phyloP scores from a whole-genome alignment of 2,329 filamentous ascomycete genomes.

The Colletotrichum destructivum region DNA sequence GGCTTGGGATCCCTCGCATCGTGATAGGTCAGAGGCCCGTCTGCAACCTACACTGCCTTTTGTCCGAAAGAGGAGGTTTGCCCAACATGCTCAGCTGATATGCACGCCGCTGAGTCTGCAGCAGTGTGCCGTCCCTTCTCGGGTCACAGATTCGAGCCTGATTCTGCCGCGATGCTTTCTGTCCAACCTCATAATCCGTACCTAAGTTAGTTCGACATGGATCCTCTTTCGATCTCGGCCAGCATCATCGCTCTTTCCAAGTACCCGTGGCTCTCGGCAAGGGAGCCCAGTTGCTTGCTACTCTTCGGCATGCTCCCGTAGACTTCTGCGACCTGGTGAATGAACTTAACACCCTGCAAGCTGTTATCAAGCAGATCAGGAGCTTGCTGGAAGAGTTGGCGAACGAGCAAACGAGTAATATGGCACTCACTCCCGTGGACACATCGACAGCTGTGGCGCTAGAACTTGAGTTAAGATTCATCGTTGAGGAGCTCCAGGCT shows the following conservation, averaged over 20 bases:
- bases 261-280: conserved; percentile 12
- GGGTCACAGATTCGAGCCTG: not conserved
- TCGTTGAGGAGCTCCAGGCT: conserved; percentile 3
- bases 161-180: not conserved
- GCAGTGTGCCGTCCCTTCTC: not conserved
- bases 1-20: not conserved
- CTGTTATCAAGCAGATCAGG: conserved; percentile 17
- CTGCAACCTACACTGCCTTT: not conserved
- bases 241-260: conserved; percentile 26
- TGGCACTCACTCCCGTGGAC: not conserved
- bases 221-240: conserved; percentile 15
- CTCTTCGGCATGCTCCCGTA: conserved; percentile 17
- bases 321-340: conserved; percentile 26
- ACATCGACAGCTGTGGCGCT: conserved; percentile 3
- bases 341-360: conserved; percentile 5
- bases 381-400: conserved; percentile 6
- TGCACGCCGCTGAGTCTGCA: not conserved
- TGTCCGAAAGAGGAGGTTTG: conserved; percentile 3
- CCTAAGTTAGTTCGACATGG: not conserved
- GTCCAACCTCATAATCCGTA: not conserved
- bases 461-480: not conserved
- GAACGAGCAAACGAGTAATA: not conserved
- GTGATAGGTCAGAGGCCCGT: not conserved
- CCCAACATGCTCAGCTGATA: conserved; percentile 15
- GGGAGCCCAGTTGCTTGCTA: conserved; percentile 11